These are phyloP conservation scores for Talaromyces sp. DNA, from an alignment of 2,329 filamentous ascomycete species.

Conservation along the genomic window DNA sequence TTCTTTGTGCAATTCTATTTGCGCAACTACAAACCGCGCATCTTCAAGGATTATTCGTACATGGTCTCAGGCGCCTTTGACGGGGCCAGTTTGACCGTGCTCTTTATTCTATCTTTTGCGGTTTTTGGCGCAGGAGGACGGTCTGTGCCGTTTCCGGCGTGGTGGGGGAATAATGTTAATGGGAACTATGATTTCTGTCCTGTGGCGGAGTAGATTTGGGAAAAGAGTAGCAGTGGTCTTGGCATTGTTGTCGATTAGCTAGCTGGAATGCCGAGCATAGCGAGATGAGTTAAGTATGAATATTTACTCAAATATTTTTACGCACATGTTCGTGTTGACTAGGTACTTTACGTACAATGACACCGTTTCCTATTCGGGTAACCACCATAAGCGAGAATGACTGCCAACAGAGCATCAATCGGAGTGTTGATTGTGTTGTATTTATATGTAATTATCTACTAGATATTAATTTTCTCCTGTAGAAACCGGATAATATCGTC, in stretches of 20 bases:
- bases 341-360: too few species aligned
- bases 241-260: background rate
- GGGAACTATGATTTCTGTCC: constrained; percentile 47
- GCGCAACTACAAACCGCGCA: constrained; percentile 46
- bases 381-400: too few species aligned
- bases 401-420: too few species aligned
- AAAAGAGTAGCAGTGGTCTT: background rate
- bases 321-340: too few species aligned
- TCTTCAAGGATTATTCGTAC: constrained; percentile 52
- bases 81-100: constrained; percentile 42
- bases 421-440: too few species aligned
- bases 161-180: constrained; percentile 51
- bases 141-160: constrained; percentile 43
- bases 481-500: constrained; percentile 40
- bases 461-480: constrained; percentile 11
- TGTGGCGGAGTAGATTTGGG: constrained; percentile 19
- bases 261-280: background rate
- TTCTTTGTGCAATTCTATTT: constrained; percentile 50
- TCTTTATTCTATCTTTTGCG: constrained; percentile 52
- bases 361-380: too few species aligned
- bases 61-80: constrained; percentile 50
- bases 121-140: constrained; percentile 48
- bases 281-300: background rate
- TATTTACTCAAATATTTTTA: too few species aligned
- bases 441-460: background rate